phyloP scores from a whole-genome alignment of 2,329 filamentous ascomycete genomes.

The Aureobasidium melanogenum region DNA sequence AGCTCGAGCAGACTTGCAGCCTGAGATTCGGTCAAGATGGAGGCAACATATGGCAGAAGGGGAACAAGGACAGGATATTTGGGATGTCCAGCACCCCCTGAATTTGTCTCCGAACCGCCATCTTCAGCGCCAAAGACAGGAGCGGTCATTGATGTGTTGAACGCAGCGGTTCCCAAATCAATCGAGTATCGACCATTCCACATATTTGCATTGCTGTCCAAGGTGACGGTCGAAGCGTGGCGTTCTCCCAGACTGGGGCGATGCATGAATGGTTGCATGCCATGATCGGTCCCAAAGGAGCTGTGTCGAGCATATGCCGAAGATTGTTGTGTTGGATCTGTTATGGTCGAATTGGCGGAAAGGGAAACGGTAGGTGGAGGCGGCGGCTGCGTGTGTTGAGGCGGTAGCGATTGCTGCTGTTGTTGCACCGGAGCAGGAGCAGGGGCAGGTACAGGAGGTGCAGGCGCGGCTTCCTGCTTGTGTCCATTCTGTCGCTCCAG shows the following conservation, averaged over 20 bases:
- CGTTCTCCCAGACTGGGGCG: conserved; percentile 8
- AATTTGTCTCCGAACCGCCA: conserved; percentile 2
- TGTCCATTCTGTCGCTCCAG: conserved; percentile 10
- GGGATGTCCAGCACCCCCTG: background rate
- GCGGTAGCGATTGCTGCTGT: background rate
- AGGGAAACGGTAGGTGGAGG: background rate
- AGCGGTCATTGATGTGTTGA: conserved; percentile 1
- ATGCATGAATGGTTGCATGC: conserved; percentile 1
- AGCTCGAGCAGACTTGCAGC: conserved; percentile 9
- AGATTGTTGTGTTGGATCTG: background rate
- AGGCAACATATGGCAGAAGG: conserved; percentile 5
- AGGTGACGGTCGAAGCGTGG: conserved; percentile 8
- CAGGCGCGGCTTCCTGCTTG: conserved; percentile 8
- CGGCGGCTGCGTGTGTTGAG: background rate
- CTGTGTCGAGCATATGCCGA: background rate
- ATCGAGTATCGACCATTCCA: conserved; percentile 10
- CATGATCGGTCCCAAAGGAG: conserved; percentile 6
- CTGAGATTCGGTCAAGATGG: conserved; percentile 10
- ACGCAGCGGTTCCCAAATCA: conserved; percentile 1
- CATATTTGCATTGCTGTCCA: conserved; percentile 6
- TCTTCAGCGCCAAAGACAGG: conserved; percentile 3
- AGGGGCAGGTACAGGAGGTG: background rate
- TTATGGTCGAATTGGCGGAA: background rate
- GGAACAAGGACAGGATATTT: conserved; percentile 11
- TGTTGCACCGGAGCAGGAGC: background rate